Evolutionary conservation across 2,329 filamentous ascomycete species (phyloP).

Genomic region (Fusarium phyllophilum): DNA sequence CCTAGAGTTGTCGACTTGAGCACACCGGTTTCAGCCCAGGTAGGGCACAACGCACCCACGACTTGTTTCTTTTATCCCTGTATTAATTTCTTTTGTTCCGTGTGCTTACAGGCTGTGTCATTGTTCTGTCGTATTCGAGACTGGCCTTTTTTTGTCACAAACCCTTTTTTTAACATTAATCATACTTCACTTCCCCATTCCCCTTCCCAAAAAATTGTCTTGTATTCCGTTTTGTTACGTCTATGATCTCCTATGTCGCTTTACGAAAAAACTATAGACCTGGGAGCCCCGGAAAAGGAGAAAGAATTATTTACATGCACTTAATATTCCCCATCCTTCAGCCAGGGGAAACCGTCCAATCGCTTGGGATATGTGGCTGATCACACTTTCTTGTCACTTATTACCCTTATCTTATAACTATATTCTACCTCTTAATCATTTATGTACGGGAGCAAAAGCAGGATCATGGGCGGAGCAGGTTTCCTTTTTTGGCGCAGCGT

Average conservation of each 20-base stretch:
- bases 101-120: constrained; percentile 35
- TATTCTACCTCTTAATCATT: constrained; percentile 31
- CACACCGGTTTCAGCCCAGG: constrained; percentile 30
- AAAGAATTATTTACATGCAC: constrained; percentile 43
- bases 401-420: constrained; percentile 29
- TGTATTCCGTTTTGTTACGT: constrained; percentile 32
- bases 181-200: constrained; percentile 27
- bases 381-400: constrained; percentile 35
- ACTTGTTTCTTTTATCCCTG: constrained; percentile 34
- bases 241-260: constrained; percentile 44
- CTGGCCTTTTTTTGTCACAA: constrained; percentile 35
- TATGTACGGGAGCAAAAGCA: constrained; percentile 25
- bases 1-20: constrained; percentile 29
- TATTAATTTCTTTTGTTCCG: constrained; percentile 33
- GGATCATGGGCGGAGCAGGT: constrained; percentile 18
- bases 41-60: constrained; percentile 37
- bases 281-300: constrained; percentile 42
- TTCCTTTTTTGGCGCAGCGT: constrained; percentile 34
- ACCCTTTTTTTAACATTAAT: constrained; percentile 32
- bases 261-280: constrained; percentile 42
- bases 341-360: constrained; percentile 40
- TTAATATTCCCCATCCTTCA: constrained; percentile 41
- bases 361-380: constrained; percentile 41
- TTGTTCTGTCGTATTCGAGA: constrained; percentile 31
- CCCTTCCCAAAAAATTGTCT: constrained; percentile 25